phyloP scores from a whole-genome alignment of 352 stramenopile genomes.

The Phytopythium chamaehyphon region DNA sequence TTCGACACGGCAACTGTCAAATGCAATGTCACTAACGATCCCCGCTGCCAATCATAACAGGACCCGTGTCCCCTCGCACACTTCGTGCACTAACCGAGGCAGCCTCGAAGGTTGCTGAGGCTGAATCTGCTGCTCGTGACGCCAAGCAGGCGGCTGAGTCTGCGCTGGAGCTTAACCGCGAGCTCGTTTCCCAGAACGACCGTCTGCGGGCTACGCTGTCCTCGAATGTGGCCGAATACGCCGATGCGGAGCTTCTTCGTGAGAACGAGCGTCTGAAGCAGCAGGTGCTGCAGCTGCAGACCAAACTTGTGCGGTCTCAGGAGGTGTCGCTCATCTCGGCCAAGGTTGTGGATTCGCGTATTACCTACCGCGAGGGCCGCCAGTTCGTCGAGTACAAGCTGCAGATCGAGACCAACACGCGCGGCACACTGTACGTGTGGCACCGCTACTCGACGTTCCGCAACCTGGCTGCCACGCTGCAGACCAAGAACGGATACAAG shows the following conservation, averaged over 20 bases:
- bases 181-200: slow-evolving; percentile 61
- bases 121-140: slow-evolving; percentile 63
- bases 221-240: slow-evolving; percentile 67
- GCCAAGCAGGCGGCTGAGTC: slow-evolving; percentile 60
- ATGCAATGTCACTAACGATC: not conserved
- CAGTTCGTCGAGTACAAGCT: slow-evolving; percentile 79
- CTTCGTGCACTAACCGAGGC: slow-evolving; percentile 65
- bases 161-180: slow-evolving; percentile 55
- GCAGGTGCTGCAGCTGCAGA: slow-evolving; percentile 66
- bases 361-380: slow-evolving; percentile 60
- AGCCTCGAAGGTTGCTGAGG: slow-evolving; percentile 69
- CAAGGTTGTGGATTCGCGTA: slow-evolving; percentile 67
- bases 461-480: slow-evolving; percentile 62
- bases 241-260: slow-evolving; percentile 55
- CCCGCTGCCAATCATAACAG: slow-evolving; percentile 11
- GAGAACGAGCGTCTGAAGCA: slow-evolving; percentile 73
- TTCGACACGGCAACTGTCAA: not conserved
- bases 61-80: slow-evolving; percentile 54
- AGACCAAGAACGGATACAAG: slow-evolving; percentile 77
- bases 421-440: slow-evolving; percentile 65
- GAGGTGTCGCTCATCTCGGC: slow-evolving; percentile 62
- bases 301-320: slow-evolving; percentile 59
- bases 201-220: slow-evolving; percentile 55
- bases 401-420: slow-evolving; percentile 69
- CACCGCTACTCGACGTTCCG: slow-evolving; percentile 78